phyloP scores from a whole-genome alignment of 306 rosid genomes.

The Castanea sativa region DNA sequence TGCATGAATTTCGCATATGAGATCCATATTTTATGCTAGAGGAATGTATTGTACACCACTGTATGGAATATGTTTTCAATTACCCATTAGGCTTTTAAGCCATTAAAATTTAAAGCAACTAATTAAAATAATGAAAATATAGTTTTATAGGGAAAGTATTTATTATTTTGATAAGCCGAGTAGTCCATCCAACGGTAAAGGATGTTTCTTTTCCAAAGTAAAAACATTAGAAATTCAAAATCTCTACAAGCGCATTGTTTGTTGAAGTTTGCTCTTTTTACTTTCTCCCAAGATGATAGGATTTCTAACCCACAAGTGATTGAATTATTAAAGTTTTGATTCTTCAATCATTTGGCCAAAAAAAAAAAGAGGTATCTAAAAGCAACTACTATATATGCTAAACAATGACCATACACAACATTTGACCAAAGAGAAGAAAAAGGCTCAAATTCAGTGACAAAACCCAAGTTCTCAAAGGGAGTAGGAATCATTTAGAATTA shows the following conservation, averaged over 20 bases:
- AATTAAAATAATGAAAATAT: too few species aligned
- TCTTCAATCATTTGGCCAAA: neutral
- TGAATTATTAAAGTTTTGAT: neutral
- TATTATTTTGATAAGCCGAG: too few species aligned
- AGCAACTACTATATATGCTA: too few species aligned
- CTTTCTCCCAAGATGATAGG: neutral
- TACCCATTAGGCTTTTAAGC: too few species aligned
- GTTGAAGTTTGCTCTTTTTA: neutral
- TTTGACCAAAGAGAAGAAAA: neutral
- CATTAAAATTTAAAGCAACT: too few species aligned
- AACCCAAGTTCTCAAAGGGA: neutral
- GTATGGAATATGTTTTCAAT: too few species aligned
- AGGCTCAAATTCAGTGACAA: neutral
- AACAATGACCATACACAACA: neutral
- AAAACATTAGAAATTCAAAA: neutral
- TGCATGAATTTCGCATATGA: too few species aligned
- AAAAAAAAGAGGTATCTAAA: neutral
- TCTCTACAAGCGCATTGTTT: neutral
- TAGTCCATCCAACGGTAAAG: too few species aligned
- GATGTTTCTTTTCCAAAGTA: too few species aligned
- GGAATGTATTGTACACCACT: too few species aligned
- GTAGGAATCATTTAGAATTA: neutral
- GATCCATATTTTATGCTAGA: too few species aligned
- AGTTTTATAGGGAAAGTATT: too few species aligned
- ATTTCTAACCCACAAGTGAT: neutral